These are phyloP conservation scores for Mortierella sp. DNA, from an alignment of 371 early-diverging fungal genomes.

Conservation along the genomic window DNA sequence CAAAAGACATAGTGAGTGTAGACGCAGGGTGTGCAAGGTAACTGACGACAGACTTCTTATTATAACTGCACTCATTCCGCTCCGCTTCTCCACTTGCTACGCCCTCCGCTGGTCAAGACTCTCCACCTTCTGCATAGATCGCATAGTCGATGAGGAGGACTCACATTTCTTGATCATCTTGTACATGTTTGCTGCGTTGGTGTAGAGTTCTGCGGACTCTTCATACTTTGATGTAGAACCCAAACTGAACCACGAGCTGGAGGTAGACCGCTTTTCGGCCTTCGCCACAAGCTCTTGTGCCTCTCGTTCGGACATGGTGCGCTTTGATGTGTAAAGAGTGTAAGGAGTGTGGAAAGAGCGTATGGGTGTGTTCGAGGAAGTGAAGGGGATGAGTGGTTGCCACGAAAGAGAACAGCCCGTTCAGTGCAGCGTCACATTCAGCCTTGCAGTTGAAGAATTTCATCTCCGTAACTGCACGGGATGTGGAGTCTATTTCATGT, in stretches of 20 bases:
- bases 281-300: constrained; percentile 76
- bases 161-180: constrained; percentile 89
- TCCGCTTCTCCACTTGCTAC: too few species aligned
- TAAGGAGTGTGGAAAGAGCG: not conserved
- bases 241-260: constrained; percentile 65
- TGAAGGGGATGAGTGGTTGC: not conserved
- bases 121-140: not conserved
- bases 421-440: not conserved
- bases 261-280: constrained; percentile 79
- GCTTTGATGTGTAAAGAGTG: not conserved
- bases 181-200: constrained; percentile 89
- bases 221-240: constrained; percentile 80
- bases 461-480: too few species aligned
- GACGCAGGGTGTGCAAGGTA: not conserved
- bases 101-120: too few species aligned
- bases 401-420: too few species aligned
- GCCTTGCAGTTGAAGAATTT: not conserved
- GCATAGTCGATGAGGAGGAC: constrained; percentile 16
- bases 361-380: not conserved
- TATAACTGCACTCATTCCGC: too few species aligned
- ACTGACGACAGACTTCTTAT: too few species aligned
- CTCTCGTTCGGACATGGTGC: constrained; percentile 75
- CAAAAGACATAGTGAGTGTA: too few species aligned
- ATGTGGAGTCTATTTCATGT: too few species aligned
- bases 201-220: constrained; percentile 93